Evolutionary conservation across 2,329 filamentous ascomycete species (phyloP).

Genomic region (Akanthomyces uredinophilus): DNA sequence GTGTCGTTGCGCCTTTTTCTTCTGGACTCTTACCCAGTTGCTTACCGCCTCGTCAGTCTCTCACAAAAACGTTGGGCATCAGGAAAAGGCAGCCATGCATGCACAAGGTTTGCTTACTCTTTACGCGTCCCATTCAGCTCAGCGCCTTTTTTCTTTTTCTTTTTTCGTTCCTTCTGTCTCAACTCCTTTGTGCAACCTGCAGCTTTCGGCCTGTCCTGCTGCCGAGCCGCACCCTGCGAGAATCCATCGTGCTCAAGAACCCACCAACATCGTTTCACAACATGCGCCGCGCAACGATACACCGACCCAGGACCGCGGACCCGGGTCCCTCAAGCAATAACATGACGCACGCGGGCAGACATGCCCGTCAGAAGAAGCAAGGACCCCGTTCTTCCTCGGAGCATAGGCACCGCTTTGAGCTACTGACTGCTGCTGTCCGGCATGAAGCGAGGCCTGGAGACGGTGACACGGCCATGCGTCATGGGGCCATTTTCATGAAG

Average conservation of each 20-base stretch:
- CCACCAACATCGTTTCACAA: background rate
- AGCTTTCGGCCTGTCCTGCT: background rate
- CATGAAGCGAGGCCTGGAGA: background rate
- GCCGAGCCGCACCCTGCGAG: background rate
- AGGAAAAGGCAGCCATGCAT: background rate
- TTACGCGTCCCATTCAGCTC: background rate
- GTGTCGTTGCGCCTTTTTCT: background rate
- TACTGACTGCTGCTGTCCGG: background rate
- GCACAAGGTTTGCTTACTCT: background rate
- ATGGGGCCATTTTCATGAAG: background rate
- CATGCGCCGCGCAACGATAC: background rate
- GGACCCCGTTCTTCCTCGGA: background rate
- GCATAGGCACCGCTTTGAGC: background rate
- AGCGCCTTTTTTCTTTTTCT: background rate
- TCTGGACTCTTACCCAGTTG: background rate
- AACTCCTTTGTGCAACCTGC: background rate
- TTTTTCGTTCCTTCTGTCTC: background rate
- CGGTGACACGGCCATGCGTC: background rate
- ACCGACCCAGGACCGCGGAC: slow-evolving; percentile 10
- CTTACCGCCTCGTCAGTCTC: background rate
- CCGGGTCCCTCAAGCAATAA: background rate
- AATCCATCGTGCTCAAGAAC: background rate
- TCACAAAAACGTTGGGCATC: too few relatives aligned
- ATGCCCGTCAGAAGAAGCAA: background rate
- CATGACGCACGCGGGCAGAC: too few relatives aligned